Evolutionary conservation across 2,329 filamentous ascomycete genomes (phyloP), one percentile per base, ranked within the genome.

Genomic region (Fulvia fulva): DNA sequence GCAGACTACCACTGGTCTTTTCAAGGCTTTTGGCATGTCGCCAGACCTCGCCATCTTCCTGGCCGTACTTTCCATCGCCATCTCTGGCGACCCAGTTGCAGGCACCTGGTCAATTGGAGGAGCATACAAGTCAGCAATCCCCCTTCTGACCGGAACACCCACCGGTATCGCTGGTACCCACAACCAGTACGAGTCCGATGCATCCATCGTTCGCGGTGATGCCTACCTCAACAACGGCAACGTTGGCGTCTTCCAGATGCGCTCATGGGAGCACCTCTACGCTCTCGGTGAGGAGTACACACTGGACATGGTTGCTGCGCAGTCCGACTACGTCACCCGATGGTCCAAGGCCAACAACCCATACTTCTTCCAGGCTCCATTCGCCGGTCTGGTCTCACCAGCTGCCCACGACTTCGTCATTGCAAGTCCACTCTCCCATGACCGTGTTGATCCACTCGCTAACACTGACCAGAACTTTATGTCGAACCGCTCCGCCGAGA

Each of bases 171-270:
- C 51, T 12, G 64, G 63, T 26, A 64, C 65, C 9, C 72, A 74
- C 64, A 72, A 71, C 61, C 66, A 70, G 30, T 74, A 73, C 53
- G 72, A 74, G 57, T 59, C 61, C 11, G 72, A 74, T 54, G 63
- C 55, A 7, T 72, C 68, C 2, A 69, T 71, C 8, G 67, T 67
- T 11, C 60, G 71, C 23, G 68, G 64, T 51, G 69, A 74, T 32
- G 56, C 71, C 14, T 73, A 71, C 55, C 28, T 58, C 49, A 50
- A 60, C 45, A 45, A 44, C 28, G 58, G 58, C 25, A 54, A 45
- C 19, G 58, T 60, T 12, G 58, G 55, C 8, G 26, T 22, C 44
- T 60, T 60, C 25, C 41, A 60, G 58, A 60, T 60, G 54, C 49
- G 54, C 19, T 30, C 43, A 5, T 60, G 58, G 58, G 53, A 60